Evolutionary conservation across 2,329 filamentous ascomycete species (phyloP).

Genomic region (Sarocladiaceae sp.): DNA sequence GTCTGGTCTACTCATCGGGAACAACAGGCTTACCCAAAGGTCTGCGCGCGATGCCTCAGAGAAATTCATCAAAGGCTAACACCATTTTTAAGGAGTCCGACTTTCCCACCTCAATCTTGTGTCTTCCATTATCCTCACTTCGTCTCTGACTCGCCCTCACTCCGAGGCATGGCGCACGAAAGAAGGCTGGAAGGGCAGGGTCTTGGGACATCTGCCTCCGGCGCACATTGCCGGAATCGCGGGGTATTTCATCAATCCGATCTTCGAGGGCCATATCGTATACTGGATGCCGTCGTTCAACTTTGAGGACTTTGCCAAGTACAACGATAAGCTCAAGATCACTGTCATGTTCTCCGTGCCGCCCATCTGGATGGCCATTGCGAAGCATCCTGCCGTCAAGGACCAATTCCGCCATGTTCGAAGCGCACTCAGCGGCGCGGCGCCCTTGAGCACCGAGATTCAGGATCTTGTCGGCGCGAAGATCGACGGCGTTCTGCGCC

Average conservation of each 20-base stretch:
- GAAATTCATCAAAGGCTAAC: background rate
- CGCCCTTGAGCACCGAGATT: slow-evolving; percentile 48
- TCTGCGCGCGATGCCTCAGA: background rate
- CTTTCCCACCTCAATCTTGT: slow-evolving; percentile 40
- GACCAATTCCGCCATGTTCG: slow-evolving; percentile 48
- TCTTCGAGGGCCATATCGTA: slow-evolving; percentile 37
- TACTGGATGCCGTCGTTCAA: slow-evolving; percentile 61
- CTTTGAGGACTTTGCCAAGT: slow-evolving; percentile 46
- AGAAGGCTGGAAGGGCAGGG: slow-evolving; percentile 24
- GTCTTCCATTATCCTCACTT: slow-evolving; percentile 25
- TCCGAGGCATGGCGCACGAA: slow-evolving; percentile 20
- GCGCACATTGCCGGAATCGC: slow-evolving; percentile 41
- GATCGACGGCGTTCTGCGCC: slow-evolving; percentile 36
- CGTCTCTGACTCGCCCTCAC: slow-evolving; percentile 22
- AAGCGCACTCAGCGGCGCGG: slow-evolving; percentile 45
- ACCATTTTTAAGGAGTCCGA: slow-evolving; percentile 24
- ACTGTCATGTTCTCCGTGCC: slow-evolving; percentile 54
- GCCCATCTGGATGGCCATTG: slow-evolving; percentile 53
- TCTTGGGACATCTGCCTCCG: slow-evolving; percentile 36
- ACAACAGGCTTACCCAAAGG: slow-evolving; percentile 43
- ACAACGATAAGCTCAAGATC: slow-evolving; percentile 42
- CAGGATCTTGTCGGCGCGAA: slow-evolving; percentile 45
- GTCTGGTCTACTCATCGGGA: slow-evolving; percentile 41
- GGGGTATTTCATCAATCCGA: slow-evolving; percentile 33
- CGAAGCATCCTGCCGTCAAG: slow-evolving; percentile 47